phyloP scores from a whole-genome alignment of 2,329 filamentous ascomycete species.

The Verticillium dahliae region DNA sequence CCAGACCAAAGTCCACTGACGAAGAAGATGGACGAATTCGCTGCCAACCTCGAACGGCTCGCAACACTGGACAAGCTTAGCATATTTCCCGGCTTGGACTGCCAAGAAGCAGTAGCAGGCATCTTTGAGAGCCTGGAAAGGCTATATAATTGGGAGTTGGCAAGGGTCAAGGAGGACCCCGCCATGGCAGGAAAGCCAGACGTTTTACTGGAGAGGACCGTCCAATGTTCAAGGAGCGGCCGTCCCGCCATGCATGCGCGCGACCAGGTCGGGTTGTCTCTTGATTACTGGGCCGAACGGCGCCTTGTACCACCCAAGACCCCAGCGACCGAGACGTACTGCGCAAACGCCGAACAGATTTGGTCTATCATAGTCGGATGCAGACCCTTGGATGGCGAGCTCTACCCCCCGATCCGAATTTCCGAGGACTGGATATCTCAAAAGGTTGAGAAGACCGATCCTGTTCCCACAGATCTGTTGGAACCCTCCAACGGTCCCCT shows the following conservation, averaged over 20 bases:
- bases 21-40: constrained; percentile 64
- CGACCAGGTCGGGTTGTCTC: constrained; percentile 58
- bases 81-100: constrained; percentile 60
- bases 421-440: constrained; percentile 70
- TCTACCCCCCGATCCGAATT: constrained; percentile 58
- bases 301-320: constrained; percentile 36
- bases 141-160: constrained; percentile 65
- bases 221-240: constrained; percentile 65
- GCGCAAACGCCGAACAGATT: constrained; percentile 38
- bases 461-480: constrained; percentile 34
- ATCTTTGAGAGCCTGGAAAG: constrained; percentile 64
- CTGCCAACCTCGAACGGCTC: constrained; percentile 63
- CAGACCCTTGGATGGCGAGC: constrained; percentile 34
- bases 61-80: constrained; percentile 67
- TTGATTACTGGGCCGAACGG: constrained; percentile 73
- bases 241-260: constrained; percentile 64
- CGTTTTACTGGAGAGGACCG: constrained; percentile 45
- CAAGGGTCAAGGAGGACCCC: constrained; percentile 45
- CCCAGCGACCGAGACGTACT: constrained; percentile 27
- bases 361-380: constrained; percentile 68
- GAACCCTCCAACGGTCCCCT: constrained; percentile 29
- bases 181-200: constrained; percentile 37
- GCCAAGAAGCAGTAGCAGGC: constrained; percentile 70
- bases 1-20: constrained; percentile 59
- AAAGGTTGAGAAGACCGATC: constrained; percentile 52